A percentile compares a stretch with the other conserved stretches of the same genome.
Evolutionary conservation across 2,329 filamentous ascomycete species (phyloP).

Genomic region (Periglandula ipomoeae): DNA sequence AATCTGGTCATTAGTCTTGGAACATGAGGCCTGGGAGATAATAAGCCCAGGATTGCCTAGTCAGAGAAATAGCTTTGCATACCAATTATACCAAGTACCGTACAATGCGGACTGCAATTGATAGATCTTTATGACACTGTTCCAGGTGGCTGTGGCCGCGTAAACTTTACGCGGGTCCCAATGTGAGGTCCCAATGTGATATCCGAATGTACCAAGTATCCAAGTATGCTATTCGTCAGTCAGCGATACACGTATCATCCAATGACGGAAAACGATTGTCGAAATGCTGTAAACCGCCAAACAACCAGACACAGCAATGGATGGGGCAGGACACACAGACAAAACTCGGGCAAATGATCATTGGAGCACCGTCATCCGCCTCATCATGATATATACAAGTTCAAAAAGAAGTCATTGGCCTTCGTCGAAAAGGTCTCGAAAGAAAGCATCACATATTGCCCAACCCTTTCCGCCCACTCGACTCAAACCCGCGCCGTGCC

Average conservation of each 20-base stretch:
- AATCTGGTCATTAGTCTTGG: no score
- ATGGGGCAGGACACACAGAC: not conserved
- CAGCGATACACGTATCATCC: no score
- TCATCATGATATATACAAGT: constrained; percentile 16
- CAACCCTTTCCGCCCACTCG: not conserved
- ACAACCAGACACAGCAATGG: not conserved
- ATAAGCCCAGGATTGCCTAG: no score
- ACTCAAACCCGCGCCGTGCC: not conserved
- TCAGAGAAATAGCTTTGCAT: not conserved
- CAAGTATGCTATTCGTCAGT: no score
- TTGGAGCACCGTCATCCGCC: constrained; percentile 13
- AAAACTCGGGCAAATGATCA: not conserved
- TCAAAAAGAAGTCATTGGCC: not conserved
- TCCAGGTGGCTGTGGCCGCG: not conserved
- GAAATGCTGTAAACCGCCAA: no score
- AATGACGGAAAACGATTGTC: no score
- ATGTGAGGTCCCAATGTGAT: no score
- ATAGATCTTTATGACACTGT: not conserved
- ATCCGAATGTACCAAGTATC: no score
- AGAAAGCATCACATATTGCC: not conserved
- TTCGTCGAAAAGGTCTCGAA: not conserved
- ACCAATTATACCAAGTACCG: no score
- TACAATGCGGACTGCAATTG: no score
- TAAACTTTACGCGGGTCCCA: not conserved
- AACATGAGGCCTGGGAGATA: no score